Evolutionary conservation across 352 stramenopile species (phyloP).

Genomic region (Phytophthora megakarya): DNA sequence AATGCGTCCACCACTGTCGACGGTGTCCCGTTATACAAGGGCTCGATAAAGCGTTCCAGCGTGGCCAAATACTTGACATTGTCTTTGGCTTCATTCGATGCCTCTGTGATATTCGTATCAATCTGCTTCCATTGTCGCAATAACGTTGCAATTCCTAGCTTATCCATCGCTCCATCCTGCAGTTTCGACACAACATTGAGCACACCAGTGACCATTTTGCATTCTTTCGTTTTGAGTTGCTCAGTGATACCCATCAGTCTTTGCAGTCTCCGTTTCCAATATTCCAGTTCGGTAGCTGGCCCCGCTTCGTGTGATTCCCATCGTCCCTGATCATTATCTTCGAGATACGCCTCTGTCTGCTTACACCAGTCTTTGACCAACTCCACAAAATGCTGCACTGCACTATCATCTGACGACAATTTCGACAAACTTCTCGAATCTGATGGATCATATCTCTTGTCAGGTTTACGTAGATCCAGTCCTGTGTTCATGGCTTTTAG

Average conservation of each 20-base stretch:
- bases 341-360: constrained; percentile 84
- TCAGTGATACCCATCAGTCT: constrained; percentile 88
- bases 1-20: constrained; percentile 71
- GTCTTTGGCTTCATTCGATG: constrained; percentile 84
- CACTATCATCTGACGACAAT: constrained; percentile 69
- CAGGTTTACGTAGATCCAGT: constrained; percentile 86
- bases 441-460: constrained; percentile 78
- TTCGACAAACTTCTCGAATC: constrained; percentile 74
- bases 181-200: constrained; percentile 85
- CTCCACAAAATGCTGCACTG: constrained; percentile 85
- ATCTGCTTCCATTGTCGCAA: constrained; percentile 89
- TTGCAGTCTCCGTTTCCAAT: constrained; percentile 86
- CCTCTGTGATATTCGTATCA: constrained; percentile 87
- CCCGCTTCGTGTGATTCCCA: constrained; percentile 87
- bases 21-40: constrained; percentile 70
- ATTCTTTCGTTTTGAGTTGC: constrained; percentile 90
- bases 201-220: constrained; percentile 85
- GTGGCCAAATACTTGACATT: constrained; percentile 89
- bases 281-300: constrained; percentile 85
- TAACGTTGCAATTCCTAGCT: constrained; percentile 61
- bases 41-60: constrained; percentile 87
- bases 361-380: constrained; percentile 91
- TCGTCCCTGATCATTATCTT: constrained; percentile 78
- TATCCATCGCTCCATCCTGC: constrained; percentile 66
- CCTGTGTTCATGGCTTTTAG: constrained; percentile 90